Evolutionary conservation across 2,329 filamentous ascomycete species (phyloP).

Genomic region (Monilinia fructigena): DNA sequence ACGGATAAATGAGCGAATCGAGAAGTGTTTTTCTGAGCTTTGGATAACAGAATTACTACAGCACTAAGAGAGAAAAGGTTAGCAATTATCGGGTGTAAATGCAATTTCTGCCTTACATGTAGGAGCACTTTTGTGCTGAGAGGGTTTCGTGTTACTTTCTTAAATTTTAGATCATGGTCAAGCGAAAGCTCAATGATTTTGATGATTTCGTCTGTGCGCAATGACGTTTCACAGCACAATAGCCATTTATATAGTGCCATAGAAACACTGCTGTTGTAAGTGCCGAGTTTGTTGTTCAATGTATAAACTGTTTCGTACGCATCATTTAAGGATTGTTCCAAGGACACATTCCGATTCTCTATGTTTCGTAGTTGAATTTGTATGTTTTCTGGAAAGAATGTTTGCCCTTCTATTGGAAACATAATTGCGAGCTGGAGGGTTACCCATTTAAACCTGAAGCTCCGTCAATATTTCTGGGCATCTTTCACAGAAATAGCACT

Average conservation of each 20-base stretch:
- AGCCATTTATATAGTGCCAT: background rate
- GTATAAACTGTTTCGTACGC: background rate
- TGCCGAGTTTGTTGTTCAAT: background rate
- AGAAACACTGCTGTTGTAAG: background rate
- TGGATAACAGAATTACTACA: slow-evolving; percentile 3
- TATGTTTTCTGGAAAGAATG: background rate
- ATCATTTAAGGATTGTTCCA: background rate
- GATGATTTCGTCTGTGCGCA: background rate
- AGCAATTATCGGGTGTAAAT: background rate
- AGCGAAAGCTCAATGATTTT: background rate
- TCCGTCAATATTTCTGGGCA: background rate
- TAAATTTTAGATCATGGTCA: background rate
- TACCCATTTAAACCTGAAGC: slow-evolving; percentile 3
- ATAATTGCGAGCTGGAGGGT: slow-evolving; percentile 1
- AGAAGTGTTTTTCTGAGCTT: background rate
- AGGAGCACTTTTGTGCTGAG: background rate
- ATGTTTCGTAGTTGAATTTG: background rate
- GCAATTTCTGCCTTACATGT: background rate
- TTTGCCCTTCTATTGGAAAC: slow-evolving; percentile 7
- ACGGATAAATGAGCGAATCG: slow-evolving; percentile 7
- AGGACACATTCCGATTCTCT: background rate
- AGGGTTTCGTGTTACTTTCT: background rate
- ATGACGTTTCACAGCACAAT: background rate
- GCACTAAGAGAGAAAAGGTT: background rate
- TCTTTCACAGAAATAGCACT: background rate